These are phyloP conservation scores for Penicillium atrosanguineum DNA, from an alignment of 495 filamentous ascomycete genomes.

Conservation along the genomic window DNA sequence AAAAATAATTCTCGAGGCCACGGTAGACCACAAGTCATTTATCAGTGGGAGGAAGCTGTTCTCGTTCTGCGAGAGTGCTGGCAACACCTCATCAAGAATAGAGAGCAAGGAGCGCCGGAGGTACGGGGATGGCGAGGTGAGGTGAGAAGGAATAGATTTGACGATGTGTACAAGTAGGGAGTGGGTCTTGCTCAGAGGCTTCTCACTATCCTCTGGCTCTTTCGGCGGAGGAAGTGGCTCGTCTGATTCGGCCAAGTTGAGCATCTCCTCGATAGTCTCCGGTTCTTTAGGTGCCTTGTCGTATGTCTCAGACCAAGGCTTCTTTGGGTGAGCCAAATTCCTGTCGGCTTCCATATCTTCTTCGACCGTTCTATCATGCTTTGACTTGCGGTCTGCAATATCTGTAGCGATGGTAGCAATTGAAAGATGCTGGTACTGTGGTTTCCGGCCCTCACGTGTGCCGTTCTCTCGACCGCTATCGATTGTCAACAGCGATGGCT, in stretches of 20 bases:
- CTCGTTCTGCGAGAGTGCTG: constrained; percentile 68
- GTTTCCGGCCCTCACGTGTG: constrained; percentile 37
- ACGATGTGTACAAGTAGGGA: constrained; percentile 65
- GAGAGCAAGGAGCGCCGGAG: constrained; percentile 74
- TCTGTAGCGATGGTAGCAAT: constrained; percentile 38
- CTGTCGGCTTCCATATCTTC: constrained; percentile 33
- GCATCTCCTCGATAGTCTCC: constrained; percentile 30
- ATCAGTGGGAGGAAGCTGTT: constrained; percentile 83
- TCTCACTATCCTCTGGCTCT: constrained; percentile 52
- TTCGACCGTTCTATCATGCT: constrained; percentile 30
- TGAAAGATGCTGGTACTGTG: constrained; percentile 32
- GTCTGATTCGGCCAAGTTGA: constrained; percentile 35
- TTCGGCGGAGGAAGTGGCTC: constrained; percentile 40
- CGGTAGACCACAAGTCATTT: constrained; percentile 82
- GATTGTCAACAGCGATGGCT: constrained; percentile 55
- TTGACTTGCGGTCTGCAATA: constrained; percentile 35
- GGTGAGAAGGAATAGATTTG: constrained; percentile 73
- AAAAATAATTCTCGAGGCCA: constrained; percentile 59
- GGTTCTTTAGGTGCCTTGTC: constrained; percentile 26
- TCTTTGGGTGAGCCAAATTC: constrained; percentile 32
- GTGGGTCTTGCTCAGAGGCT: constrained; percentile 54
- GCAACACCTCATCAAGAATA: constrained; percentile 66
- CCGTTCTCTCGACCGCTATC: constrained; percentile 27
- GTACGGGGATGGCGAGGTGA: constrained; percentile 76
- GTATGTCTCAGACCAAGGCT: constrained; percentile 37